Base-by-base conservation (phyloP, 2,329 filamentous ascomycete genomes). In the Didymella exigua region DNA sequence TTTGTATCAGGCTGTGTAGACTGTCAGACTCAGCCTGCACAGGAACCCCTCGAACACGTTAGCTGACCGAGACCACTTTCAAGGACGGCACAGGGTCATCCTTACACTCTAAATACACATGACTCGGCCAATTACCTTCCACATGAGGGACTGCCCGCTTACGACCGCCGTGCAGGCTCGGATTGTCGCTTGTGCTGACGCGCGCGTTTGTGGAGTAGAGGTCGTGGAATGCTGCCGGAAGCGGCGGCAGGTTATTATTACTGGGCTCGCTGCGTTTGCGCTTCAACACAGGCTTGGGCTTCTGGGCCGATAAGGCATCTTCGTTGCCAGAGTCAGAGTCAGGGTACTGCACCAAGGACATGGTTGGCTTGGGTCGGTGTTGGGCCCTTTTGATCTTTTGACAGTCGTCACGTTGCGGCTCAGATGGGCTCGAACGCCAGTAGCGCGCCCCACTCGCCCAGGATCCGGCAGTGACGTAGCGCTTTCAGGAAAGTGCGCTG, bases 41-140 rank as follows among this genome's bases (percentile, higher is more conserved):
- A 50, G 75, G 75, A 52, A 74, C 60, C 75, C 74, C 74, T 76
- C 67, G 62, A 61, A 58, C 54, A 61, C 56, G 67, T 74, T 67
- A 74, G 70, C 56, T 47, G 56, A 61, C 38, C 67, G 63, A 37
- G 65, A 56, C 16, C 14, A 33, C 33, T n/a, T 37, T 41, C 38
- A 26, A 40, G 43, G 43, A 38, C 27, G 16, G 34, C 33, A 31
- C 41, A 46, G 45, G 47, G 40, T 46, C 51, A 59, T n/a, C 79
- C 86, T 77, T 81, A 96, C 95, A 99, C 78, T 98, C 93, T 52
- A 96, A 81, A 74, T 96, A 98, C 40, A 98, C 73, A 76, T 98
- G 93, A 29, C 88, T 91, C 1, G 93, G 91, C 95, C 95, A 99
- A 74, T 92, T 91, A 56, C 95, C 95, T 55, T 87, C 85, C 23